Percentiles rank a stretch among this genome's conserved stretches.
Conservation (phyloP, 352 stramenopile genomes). For the Aphanomyces euteiches region DNA sequence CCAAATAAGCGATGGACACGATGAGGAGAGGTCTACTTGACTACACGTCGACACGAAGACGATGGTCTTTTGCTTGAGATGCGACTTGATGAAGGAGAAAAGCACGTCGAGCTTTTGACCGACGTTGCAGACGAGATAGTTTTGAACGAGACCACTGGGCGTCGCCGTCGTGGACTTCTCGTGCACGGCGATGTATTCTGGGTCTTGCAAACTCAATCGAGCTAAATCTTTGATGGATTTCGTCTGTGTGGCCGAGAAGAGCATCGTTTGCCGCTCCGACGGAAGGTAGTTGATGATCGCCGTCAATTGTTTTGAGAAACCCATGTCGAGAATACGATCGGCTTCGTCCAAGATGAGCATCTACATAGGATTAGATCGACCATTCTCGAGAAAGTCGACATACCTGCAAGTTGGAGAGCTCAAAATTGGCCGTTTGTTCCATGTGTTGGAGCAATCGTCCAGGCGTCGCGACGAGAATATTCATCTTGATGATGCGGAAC, state of each 20-base stretch:
- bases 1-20: not conserved
- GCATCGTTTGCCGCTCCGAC: conserved; percentile 90
- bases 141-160: conserved; percentile 91
- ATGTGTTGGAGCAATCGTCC: conserved; percentile 97
- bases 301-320: conserved; percentile 98
- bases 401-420: conserved; percentile 91
- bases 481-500: conserved; percentile 91
- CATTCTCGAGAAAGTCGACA: not conserved
- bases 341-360: conserved; percentile 98
- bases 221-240: conserved; percentile 97
- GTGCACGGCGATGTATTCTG: conserved; percentile 97
- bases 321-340: conserved; percentile 98
- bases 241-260: conserved; percentile 97
- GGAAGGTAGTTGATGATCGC: conserved; percentile 97
- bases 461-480: conserved; percentile 97
- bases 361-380: conserved; percentile 30
- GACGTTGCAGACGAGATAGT: conserved; percentile 92
- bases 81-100: conserved; percentile 98
- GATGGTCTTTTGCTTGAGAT: conserved; percentile 98
- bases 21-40: conserved; percentile 45
- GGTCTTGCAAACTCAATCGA: conserved; percentile 90
- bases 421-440: conserved; percentile 97
- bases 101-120: conserved; percentile 97
- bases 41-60: conserved; percentile 98
- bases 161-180: conserved; percentile 89